These are phyloP conservation scores for Adansonia madagascariensis DNA, from an alignment of 441 rosid species.

Conservation along the genomic window DNA sequence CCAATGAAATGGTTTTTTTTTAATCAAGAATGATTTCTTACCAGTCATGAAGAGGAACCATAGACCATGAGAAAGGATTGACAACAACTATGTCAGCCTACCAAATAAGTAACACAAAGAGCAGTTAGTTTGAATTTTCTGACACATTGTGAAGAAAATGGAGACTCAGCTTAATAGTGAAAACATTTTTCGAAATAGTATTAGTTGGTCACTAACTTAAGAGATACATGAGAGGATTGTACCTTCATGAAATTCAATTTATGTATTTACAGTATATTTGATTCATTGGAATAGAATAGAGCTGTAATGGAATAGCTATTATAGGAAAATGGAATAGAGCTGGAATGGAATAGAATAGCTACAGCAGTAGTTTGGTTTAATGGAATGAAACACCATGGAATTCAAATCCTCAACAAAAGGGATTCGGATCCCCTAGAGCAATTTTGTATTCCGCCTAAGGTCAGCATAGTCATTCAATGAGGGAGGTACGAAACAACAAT, in stretches of 20 bases:
- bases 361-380: too few species aligned
- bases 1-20: not conserved
- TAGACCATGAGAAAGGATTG: constrained; percentile 59
- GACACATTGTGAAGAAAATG: constrained; percentile 13
- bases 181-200: constrained; percentile 5
- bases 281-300: too few species aligned
- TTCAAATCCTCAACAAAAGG: too few species aligned
- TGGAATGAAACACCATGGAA: too few species aligned
- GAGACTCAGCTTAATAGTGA: not conserved
- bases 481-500: too few species aligned
- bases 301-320: too few species aligned
- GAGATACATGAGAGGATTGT: not conserved
- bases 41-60: constrained; percentile 75
- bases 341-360: too few species aligned
- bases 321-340: too few species aligned
- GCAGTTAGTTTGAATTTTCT: constrained; percentile 23
- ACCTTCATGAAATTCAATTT: not conserved
- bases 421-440: too few species aligned
- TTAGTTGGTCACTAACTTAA: not conserved
- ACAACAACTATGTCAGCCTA: constrained; percentile 75
- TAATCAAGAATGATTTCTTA: constrained; percentile 21
- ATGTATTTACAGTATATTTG: not conserved
- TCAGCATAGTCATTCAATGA: too few species aligned
- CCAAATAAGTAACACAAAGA: constrained; percentile 25
- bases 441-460: too few species aligned